A percentile compares a stretch with the other conserved stretches of the same genome.
These are phyloP conservation scores for Jatropha podagrica DNA, from an alignment of 441 rosid genomes.

Conservation along the genomic window DNA sequence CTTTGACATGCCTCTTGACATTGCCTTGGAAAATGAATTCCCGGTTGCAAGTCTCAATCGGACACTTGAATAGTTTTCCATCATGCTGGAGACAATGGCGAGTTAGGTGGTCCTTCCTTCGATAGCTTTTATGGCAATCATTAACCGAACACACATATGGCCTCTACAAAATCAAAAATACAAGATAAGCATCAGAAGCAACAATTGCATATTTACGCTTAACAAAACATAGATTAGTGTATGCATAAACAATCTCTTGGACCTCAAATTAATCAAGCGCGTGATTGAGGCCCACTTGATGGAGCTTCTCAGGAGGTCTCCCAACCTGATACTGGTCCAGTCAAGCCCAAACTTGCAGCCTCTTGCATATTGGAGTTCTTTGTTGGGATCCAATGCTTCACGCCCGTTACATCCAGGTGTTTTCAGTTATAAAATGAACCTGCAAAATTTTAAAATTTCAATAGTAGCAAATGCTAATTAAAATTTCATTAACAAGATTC, in stretches of 20 bases:
- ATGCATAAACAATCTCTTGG: slow-evolving; percentile 25
- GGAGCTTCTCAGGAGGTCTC: slow-evolving; percentile 99
- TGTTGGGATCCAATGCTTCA: slow-evolving; percentile 98
- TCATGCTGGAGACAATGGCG: slow-evolving; percentile 67
- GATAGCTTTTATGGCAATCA: slow-evolving; percentile 63
- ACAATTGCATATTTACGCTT: not conserved
- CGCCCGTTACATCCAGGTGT: slow-evolving; percentile 31
- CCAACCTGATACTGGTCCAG: slow-evolving; percentile 96
- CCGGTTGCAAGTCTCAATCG: slow-evolving; percentile 50
- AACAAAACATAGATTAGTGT: slow-evolving; percentile 3
- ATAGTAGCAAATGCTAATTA: slow-evolving; percentile 2
- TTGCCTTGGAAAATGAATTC: slow-evolving; percentile 55
- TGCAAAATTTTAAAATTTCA: slow-evolving; percentile 43
- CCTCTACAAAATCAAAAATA: slow-evolving; percentile 45
- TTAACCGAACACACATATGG: slow-evolving; percentile 59
- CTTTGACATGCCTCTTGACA: slow-evolving; percentile 56
- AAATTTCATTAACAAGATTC: not conserved
- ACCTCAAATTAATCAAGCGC: slow-evolving; percentile 41
- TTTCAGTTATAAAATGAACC: slow-evolving; percentile 34
- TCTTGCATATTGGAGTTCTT: slow-evolving; percentile 97
- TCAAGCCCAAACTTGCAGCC: slow-evolving; percentile 57
- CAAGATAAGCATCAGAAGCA: not conserved
- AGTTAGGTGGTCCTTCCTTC: slow-evolving; percentile 81
- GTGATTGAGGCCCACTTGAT: slow-evolving; percentile 81
- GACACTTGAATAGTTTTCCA: slow-evolving; percentile 69